Conservation (phyloP, 306 rosid genomes). For the Quercus agrifolia region DNA sequence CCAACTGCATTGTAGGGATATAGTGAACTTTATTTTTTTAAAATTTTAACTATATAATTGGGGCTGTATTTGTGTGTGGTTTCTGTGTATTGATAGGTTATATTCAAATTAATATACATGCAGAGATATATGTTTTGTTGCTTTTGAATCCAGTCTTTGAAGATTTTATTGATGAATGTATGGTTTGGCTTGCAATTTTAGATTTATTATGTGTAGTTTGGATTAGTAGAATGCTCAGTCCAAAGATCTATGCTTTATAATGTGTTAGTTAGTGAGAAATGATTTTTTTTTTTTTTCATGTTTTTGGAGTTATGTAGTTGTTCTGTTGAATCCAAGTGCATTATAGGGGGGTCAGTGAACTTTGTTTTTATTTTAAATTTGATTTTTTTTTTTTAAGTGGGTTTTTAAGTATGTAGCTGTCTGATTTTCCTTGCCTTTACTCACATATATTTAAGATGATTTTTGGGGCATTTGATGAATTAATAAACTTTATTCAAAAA, state of each 20-base stretch:
- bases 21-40: too few relatives aligned
- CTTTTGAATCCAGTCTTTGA: background rate
- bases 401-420: too few relatives aligned
- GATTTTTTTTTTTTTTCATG: background rate
- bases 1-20: too few relatives aligned
- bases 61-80: background rate
- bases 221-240: background rate
- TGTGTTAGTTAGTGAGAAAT: background rate
- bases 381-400: too few relatives aligned
- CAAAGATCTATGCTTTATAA: background rate
- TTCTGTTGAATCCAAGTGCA: background rate
- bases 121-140: too few relatives aligned
- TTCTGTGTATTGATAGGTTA: background rate
- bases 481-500: too few relatives aligned
- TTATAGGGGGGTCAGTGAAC: too few relatives aligned
- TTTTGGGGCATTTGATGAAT: too few relatives aligned
- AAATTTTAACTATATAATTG: background rate
- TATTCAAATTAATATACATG: too few relatives aligned
- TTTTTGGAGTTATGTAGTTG: background rate
- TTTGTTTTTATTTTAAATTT: too few relatives aligned
- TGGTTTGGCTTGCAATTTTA: background rate
- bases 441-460: too few relatives aligned
- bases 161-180: background rate
- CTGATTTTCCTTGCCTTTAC: too few relatives aligned
- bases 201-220: background rate